Evolutionary conservation across 768 basidiomycete species (phyloP).

Genomic region (Mycena rosella): DNA sequence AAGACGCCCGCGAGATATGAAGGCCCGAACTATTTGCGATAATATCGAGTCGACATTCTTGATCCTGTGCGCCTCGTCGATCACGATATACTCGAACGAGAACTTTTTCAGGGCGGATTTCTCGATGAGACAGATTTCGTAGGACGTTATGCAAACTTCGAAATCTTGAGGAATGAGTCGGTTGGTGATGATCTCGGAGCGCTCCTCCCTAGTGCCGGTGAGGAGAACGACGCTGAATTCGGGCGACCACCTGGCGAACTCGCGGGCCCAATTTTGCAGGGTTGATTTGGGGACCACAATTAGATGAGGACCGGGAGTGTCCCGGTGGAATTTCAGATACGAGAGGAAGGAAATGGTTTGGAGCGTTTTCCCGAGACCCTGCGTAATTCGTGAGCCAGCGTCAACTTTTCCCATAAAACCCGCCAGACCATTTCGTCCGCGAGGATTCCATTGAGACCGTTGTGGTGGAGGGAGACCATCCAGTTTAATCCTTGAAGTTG

Average conservation of each 20-base stretch:
- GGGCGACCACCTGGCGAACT: conserved; percentile 92
- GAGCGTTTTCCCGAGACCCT: conserved; percentile 98
- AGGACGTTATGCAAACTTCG: conserved; percentile 95
- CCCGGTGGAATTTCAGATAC: conserved; percentile 89
- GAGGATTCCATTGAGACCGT: conserved; percentile 96
- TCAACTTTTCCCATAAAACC: not conserved
- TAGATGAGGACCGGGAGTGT: conserved; percentile 86
- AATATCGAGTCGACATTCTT: conserved; percentile 98
- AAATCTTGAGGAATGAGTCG: conserved; percentile 90
- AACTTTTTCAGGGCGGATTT: conserved; percentile 94
- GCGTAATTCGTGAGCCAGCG: conserved; percentile 27
- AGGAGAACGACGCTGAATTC: conserved; percentile 87
- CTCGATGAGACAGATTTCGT: conserved; percentile 97
- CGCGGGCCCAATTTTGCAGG: conserved; percentile 95
- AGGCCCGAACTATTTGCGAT: conserved; percentile 92
- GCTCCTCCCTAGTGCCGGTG: conserved; percentile 91
- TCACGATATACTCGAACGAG: conserved; percentile 97
- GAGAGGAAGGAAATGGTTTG: conserved; percentile 98
- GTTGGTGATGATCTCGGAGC: conserved; percentile 82
- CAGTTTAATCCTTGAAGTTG: conserved; percentile 97
- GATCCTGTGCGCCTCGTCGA: conserved; percentile 99
- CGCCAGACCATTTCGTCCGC: conserved; percentile 91
- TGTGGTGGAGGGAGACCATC: conserved; percentile 97
- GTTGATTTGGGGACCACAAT: conserved; percentile 99
- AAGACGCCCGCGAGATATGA: conserved; percentile 88